Conservation (phyloP, 1,284 basidiomycete genomes). For the Trichosporon coremiiforme region DNA sequence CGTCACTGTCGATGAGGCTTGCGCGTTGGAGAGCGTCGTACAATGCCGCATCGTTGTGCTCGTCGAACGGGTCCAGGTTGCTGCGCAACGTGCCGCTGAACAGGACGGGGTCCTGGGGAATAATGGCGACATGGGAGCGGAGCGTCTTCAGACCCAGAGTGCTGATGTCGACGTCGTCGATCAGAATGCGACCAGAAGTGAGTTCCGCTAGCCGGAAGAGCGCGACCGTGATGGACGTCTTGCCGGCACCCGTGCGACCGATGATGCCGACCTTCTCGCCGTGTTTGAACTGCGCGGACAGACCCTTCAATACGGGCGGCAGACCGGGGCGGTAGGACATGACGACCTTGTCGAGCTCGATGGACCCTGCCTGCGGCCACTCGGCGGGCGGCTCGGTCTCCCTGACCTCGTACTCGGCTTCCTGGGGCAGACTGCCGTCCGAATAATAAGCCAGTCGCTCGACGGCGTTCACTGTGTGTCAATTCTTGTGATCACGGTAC, state of each 20-base stretch:
- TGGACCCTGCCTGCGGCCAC: slow-evolving; percentile 49
- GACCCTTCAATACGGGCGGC: slow-evolving; percentile 59
- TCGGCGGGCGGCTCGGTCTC: slow-evolving; percentile 61
- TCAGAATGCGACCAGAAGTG: slow-evolving; percentile 54
- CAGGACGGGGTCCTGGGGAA: slow-evolving; percentile 77
- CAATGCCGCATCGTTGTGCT: slow-evolving; percentile 70
- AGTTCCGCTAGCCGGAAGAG: slow-evolving; percentile 58
- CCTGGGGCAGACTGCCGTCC: slow-evolving; percentile 63
- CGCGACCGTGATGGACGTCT: slow-evolving; percentile 62
- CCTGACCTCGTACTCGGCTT: slow-evolving; percentile 65
- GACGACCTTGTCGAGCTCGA: slow-evolving; percentile 51
- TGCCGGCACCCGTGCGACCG: slow-evolving; percentile 62
- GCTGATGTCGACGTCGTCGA: slow-evolving; percentile 57
- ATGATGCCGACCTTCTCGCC: slow-evolving; percentile 62
- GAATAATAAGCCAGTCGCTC: slow-evolving; percentile 69
- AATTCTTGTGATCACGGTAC: neutral
- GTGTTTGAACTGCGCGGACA: slow-evolving; percentile 45
- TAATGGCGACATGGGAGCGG: slow-evolving; percentile 63
- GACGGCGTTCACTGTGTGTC: slow-evolving; percentile 64
- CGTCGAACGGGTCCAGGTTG: slow-evolving; percentile 72
- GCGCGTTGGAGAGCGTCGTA: slow-evolving; percentile 81
- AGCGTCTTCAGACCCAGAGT: slow-evolving; percentile 60
- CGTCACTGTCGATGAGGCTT: slow-evolving; percentile 62
- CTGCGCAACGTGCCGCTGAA: slow-evolving; percentile 64
- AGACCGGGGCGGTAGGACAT: slow-evolving; percentile 59